Conservation (phyloP, 2,329 filamentous ascomycete genomes). For the Aspergillus chevalieri region DNA sequence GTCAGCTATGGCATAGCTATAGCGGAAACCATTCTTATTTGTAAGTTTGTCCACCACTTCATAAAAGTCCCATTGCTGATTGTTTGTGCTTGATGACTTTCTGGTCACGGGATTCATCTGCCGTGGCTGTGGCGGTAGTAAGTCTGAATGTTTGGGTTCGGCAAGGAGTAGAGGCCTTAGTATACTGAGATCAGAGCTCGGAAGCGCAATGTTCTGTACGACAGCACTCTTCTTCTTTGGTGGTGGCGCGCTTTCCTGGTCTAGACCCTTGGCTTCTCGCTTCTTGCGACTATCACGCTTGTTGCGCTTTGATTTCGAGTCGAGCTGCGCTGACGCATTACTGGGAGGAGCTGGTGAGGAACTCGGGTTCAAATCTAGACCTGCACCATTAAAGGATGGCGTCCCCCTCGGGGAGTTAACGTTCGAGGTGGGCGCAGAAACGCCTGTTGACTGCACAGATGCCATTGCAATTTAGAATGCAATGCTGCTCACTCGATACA, state of each 20-base stretch:
- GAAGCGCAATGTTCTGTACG: slow-evolving; percentile 26
- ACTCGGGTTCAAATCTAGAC: slow-evolving; percentile 25
- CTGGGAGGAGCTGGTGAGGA: slow-evolving; percentile 29
- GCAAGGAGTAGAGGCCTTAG: slow-evolving; percentile 35
- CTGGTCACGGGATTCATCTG: slow-evolving; percentile 33
- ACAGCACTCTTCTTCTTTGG: slow-evolving; percentile 32
- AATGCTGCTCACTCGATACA: too few species aligned
- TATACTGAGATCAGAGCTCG: slow-evolving; percentile 34
- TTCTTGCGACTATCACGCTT: slow-evolving; percentile 42
- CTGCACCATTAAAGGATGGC: slow-evolving; percentile 22
- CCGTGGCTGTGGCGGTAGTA: slow-evolving; percentile 33
- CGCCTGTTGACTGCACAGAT: slow-evolving; percentile 26
- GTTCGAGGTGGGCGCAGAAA: slow-evolving; percentile 31
- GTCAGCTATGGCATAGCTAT: slow-evolving; percentile 85
- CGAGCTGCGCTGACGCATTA: slow-evolving; percentile 23
- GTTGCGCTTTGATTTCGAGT: slow-evolving; percentile 33
- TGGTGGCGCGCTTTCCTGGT: slow-evolving; percentile 29
- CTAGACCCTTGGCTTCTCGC: slow-evolving; percentile 37
- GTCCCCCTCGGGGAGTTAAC: slow-evolving; percentile 30
- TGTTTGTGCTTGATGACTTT: slow-evolving; percentile 30
- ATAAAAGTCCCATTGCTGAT: slow-evolving; percentile 37
- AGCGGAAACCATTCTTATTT: slow-evolving; percentile 71
- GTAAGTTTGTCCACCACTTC: slow-evolving; percentile 48
- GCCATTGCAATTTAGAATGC: slow-evolving; percentile 17
- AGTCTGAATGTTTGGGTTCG: slow-evolving; percentile 34